Evolutionary conservation across 768 basidiomycete genomes (phyloP).

Genomic region (Phaeotremella skinneri): DNA sequence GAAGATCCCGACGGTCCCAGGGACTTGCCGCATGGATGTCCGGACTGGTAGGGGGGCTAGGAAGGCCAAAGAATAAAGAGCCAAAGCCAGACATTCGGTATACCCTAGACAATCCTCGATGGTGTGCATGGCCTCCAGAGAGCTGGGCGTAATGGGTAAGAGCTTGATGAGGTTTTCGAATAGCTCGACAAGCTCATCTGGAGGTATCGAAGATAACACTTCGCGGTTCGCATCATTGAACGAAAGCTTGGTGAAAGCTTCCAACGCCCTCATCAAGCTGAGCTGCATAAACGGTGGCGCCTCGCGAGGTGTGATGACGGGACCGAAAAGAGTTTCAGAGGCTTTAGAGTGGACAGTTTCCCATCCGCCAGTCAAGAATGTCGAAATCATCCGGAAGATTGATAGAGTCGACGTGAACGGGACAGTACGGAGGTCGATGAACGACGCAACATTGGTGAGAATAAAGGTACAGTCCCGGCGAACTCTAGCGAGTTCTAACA

Average conservation of each 20-base stretch:
- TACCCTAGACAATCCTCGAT: constrained; percentile 70
- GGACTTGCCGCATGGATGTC: constrained; percentile 62
- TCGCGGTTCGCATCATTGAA: constrained; percentile 76
- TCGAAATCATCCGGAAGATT: constrained; percentile 66
- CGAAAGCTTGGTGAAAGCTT: constrained; percentile 75
- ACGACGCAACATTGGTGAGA: constrained; percentile 62
- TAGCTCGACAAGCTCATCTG: constrained; percentile 60
- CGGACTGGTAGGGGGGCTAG: constrained; percentile 74
- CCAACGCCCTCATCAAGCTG: constrained; percentile 59
- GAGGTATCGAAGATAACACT: constrained; percentile 64
- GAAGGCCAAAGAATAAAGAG: constrained; percentile 83
- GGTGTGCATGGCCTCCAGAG: constrained; percentile 58
- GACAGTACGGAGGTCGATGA: constrained; percentile 55
- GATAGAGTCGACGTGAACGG: constrained; percentile 55
- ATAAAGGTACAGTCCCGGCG: constrained; percentile 75
- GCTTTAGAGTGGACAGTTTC: constrained; percentile 39
- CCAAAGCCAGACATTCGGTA: constrained; percentile 72
- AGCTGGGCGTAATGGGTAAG: constrained; percentile 73
- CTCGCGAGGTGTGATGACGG: constrained; percentile 48
- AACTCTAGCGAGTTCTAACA: constrained; percentile 67
- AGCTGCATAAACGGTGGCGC: constrained; percentile 63
- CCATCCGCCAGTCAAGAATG: constrained; percentile 72
- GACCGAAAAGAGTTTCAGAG: constrained; percentile 24
- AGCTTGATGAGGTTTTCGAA: constrained; percentile 74
- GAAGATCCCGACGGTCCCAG: constrained; percentile 70